Conservation (phyloP, 2,329 filamentous ascomycete species). For the Akanthomyces dipterigenus region DNA sequence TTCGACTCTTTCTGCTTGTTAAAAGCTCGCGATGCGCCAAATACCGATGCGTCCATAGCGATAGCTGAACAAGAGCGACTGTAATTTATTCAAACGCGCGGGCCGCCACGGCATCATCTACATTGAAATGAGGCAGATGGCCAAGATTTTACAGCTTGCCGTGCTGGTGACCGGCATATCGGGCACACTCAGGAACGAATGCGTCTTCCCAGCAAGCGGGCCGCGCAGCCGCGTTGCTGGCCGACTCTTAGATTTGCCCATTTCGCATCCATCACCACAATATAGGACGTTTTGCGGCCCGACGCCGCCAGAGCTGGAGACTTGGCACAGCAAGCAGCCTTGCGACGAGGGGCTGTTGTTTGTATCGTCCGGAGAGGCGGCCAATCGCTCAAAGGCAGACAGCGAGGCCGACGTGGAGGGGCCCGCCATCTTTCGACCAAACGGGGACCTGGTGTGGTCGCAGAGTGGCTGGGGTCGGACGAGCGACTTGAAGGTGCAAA, state of each 20-base stretch:
- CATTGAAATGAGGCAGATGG: not conserved
- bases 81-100: no score
- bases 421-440: conserved; percentile 36
- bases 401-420: conserved; percentile 24
- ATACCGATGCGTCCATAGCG: not conserved
- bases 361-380: conserved; percentile 28
- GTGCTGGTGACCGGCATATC: not conserved
- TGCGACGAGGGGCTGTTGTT: conserved; percentile 34
- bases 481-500: conserved; percentile 22
- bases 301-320: conserved; percentile 25
- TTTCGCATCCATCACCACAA: not conserved
- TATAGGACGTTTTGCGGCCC: conserved; percentile 6
- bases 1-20: not conserved
- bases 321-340: conserved; percentile 21
- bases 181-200: not conserved
- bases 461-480: conserved; percentile 23
- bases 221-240: not conserved
- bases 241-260: not conserved
- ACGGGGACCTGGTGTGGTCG: conserved; percentile 40
- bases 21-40: no score
- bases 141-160: not conserved
- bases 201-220: not conserved
- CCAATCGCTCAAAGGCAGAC: not conserved
- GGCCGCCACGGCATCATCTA: not conserved
- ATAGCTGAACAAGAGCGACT: not conserved